A percentile compares a stretch with the other conserved stretches of the same genome.
These are phyloP conservation scores for Stachybotrys chlorohalonatus DNA, from an alignment of 2,329 filamentous ascomycete species.

Conservation along the genomic window DNA sequence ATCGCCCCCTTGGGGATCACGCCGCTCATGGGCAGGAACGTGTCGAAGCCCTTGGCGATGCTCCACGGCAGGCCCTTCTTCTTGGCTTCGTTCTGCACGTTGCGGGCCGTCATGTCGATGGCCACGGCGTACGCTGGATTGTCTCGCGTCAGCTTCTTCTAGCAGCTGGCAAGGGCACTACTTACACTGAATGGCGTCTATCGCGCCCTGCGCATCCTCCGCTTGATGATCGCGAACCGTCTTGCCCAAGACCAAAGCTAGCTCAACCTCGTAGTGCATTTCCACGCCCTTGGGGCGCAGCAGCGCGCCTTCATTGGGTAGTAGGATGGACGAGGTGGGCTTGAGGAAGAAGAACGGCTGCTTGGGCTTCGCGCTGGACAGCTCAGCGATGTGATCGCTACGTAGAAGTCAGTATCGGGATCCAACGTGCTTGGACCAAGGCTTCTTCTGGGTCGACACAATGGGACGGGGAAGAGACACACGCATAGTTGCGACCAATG, in stretches of 20 bases:
- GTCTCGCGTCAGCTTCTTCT: constrained; percentile 1
- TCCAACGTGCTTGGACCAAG: not conserved
- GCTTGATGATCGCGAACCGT: constrained; percentile 65
- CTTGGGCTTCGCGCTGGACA: constrained; percentile 79
- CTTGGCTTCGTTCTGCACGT: constrained; percentile 94
- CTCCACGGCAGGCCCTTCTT: constrained; percentile 90
- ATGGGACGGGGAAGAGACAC: constrained; percentile 23
- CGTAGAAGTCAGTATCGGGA: constrained; percentile 3
- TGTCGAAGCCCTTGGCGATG: constrained; percentile 96
- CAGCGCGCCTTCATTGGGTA: constrained; percentile 69
- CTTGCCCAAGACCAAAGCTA: constrained; percentile 83
- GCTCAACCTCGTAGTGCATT: constrained; percentile 91
- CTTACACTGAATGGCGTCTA: constrained; percentile 74
- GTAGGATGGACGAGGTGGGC: constrained; percentile 76
- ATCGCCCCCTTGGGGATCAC: constrained; percentile 74
- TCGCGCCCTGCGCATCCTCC: constrained; percentile 63
- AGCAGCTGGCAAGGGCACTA: not conserved
- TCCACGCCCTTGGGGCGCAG: constrained; percentile 74
- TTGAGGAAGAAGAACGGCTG: constrained; percentile 99
- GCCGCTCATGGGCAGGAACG: constrained; percentile 81
- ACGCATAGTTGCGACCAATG: constrained; percentile 96
- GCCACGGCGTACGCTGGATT: constrained; percentile 69
- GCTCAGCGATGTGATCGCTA: constrained; percentile 87
- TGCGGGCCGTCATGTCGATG: constrained; percentile 96
- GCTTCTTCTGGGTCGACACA: not conserved